A percentile compares a stretch with the other conserved stretches of the same genome.
These are phyloP conservation scores for Phylloporus sp. DNA, from an alignment of 768 basidiomycete genomes.

Conservation along the genomic window DNA sequence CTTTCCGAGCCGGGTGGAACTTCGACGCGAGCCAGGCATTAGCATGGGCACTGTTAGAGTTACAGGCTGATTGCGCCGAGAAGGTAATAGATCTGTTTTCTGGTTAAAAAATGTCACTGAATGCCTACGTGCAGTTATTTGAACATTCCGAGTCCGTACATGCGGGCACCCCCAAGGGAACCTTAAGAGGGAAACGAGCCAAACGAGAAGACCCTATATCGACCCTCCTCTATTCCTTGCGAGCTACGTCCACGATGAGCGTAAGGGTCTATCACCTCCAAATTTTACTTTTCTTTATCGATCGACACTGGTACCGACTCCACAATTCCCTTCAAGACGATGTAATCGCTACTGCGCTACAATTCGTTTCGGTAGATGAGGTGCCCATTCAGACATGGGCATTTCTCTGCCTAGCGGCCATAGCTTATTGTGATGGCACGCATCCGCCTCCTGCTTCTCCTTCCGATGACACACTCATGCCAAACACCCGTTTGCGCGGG, in stretches of 20 bases:
- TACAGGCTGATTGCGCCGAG: conserved; percentile 73
- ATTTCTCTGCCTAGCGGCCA: conserved; percentile 72
- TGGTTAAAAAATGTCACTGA: conserved; percentile 1
- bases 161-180: conserved; percentile 32
- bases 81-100: conserved; percentile 41
- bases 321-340: conserved; percentile 53
- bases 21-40: conserved; percentile 68
- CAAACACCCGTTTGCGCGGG: conserved; percentile 8
- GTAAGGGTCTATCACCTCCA: conserved; percentile 57
- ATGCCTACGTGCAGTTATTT: conserved; percentile 45
- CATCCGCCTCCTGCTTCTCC: conserved; percentile 3
- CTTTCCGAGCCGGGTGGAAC: conserved; percentile 68
- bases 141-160: conserved; percentile 53
- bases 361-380: conserved; percentile 63
- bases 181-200: conserved; percentile 43
- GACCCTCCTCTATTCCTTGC: conserved; percentile 48
- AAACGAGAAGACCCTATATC: conserved; percentile 57
- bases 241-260: conserved; percentile 26
- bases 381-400: conserved; percentile 73
- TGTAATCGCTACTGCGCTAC: conserved; percentile 51
- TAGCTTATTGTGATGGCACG: conserved; percentile 49
- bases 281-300: conserved; percentile 78
- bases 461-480: background rate
- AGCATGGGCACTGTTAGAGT: conserved; percentile 72
- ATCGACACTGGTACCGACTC: conserved; percentile 66